Base-by-base conservation (phyloP, 371 early-diverging fungal genomes). In the Smittium mucronatum region DNA sequence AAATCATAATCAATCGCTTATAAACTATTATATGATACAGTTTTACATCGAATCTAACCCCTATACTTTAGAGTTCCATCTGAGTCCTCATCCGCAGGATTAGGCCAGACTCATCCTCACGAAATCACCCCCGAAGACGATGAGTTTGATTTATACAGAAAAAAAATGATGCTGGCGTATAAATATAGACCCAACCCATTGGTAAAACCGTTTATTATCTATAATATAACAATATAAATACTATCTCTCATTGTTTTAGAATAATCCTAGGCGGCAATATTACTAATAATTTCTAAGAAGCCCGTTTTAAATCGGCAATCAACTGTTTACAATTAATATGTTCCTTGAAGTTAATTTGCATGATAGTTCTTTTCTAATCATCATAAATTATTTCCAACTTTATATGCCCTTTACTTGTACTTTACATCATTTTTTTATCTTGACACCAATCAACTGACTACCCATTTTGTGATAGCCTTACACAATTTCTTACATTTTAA, bases 181-280 rank as follows among this genome's bases (percentile, higher is more conserved):
- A 70, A 75, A 63, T 75, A 68, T 70, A 74, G 75, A 68, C 75
- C 75, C 31, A 75, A 75, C 34, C 75, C 75, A 75, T 71, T 75
- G 75, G 75, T 75, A 75, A 63, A 75, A 33, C 30, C 60, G 28
- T 72, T 59, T 72, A 57, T 33, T 26, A 8, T 59, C 28, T 64
- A 25, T 69, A 31, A 64, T 69, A 31, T 64, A 68, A 69, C 26
- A 15, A 11, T n/a, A 30, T 61, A 33, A 11, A 28, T n/a, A 28
- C 63, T 5, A 33, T n/a, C 30, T n/a, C 11, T 11, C 16, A 11
- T 61, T 61, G 15, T 61, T n/a, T 61, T 61, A 61, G 63, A 65
- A 65, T 33, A 65, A 65, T 65, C 65, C 65, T 5, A 2, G 65
- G 5, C 1, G 65, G 34, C 65, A 65, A 36, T 65, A 65, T n/a